These are phyloP conservation scores for Lasiosphaeria hispida DNA, from an alignment of 495 filamentous ascomycete species.

Conservation along the genomic window DNA sequence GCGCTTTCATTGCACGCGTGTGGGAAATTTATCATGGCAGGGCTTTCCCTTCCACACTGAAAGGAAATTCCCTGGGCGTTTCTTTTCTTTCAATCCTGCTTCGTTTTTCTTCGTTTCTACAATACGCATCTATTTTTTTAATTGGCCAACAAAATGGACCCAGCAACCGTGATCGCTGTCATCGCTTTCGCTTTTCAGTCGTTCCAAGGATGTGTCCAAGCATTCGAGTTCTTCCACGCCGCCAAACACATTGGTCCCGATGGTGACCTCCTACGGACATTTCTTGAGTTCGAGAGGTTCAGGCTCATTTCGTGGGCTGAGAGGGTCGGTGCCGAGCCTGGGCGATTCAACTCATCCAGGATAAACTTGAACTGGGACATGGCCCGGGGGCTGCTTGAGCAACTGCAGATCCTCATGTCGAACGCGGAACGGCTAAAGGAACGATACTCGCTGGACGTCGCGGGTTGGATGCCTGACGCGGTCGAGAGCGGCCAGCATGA, in stretches of 20 bases:
- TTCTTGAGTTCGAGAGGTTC: constrained; percentile 31
- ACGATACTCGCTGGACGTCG: constrained; percentile 17
- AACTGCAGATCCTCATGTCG: constrained; percentile 22
- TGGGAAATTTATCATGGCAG: too few species aligned
- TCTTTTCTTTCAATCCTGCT: too few species aligned
- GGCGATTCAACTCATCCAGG: too few species aligned
- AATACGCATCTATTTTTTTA: too few species aligned
- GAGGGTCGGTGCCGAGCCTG: constrained; percentile 14
- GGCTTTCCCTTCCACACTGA: too few species aligned
- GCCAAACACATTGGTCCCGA: constrained; percentile 28
- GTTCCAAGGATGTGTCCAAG: constrained; percentile 25
- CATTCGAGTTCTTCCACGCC: constrained; percentile 28
- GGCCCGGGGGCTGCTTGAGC: constrained; percentile 20
- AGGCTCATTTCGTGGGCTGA: constrained; percentile 29
- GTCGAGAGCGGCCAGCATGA: too few species aligned
- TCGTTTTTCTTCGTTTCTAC: too few species aligned
- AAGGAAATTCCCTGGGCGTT: too few species aligned
- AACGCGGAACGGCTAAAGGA: constrained; percentile 14
- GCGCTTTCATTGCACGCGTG: too few species aligned
- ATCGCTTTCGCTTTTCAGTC: constrained; percentile 1
- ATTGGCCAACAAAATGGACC: too few species aligned
- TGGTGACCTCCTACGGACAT: constrained; percentile 23
- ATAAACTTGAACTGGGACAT: constrained; percentile 29
- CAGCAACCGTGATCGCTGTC: constrained; percentile 10
- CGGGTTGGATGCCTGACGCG: background rate